Percentiles rank a stretch among this genome's conserved stretches.
phyloP scores from a whole-genome alignment of 2,329 filamentous ascomycete genomes.

The Trichoderma citrinoviride region DNA sequence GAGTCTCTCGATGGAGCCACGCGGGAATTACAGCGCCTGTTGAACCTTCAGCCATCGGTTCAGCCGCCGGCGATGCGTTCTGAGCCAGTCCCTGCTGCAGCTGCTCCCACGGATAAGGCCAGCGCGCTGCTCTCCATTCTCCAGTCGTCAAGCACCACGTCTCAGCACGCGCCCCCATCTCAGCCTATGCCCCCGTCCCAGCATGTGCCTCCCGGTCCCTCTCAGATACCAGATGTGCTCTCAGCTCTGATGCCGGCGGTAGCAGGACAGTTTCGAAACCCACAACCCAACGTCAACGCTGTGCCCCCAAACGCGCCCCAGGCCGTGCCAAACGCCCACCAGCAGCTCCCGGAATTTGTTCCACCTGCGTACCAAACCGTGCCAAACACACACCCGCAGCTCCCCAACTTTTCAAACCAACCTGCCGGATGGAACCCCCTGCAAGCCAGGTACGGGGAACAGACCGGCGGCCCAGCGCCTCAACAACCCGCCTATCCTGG shows the following conservation, averaged over 20 bases:
- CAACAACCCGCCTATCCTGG: constrained; percentile 19
- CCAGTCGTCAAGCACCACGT: constrained; percentile 36
- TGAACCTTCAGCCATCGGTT: constrained; percentile 54
- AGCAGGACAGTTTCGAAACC: constrained; percentile 53
- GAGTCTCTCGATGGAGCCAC: constrained; percentile 52
- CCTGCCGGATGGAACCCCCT: constrained; percentile 1
- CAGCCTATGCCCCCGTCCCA: constrained; percentile 10
- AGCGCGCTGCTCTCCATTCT: constrained; percentile 54
- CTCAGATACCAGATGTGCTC: constrained; percentile 48
- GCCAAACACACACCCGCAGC: constrained; percentile 32
- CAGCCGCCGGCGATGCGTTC: constrained; percentile 39
- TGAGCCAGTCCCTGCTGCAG: constrained; percentile 21
- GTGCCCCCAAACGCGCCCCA: constrained; percentile 38
- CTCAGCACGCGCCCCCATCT: constrained; percentile 22
- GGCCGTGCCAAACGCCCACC: constrained; percentile 34
- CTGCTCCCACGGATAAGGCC: constrained; percentile 44
- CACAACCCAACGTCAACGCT: constrained; percentile 52
- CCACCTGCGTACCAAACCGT: constrained; percentile 42
- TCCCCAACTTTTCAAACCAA: constrained; percentile 33
- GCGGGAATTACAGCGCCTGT: constrained; percentile 51
- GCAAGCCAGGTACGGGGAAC: constrained; percentile 21
- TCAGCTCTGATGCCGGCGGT: constrained; percentile 34
- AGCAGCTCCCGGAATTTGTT: constrained; percentile 35
- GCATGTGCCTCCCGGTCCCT: constrained; percentile 23
- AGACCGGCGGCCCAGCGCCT: constrained; percentile 23